Conservation (phyloP, 2,329 filamentous ascomycete genomes). For the Coniochaeta ligniaria region DNA sequence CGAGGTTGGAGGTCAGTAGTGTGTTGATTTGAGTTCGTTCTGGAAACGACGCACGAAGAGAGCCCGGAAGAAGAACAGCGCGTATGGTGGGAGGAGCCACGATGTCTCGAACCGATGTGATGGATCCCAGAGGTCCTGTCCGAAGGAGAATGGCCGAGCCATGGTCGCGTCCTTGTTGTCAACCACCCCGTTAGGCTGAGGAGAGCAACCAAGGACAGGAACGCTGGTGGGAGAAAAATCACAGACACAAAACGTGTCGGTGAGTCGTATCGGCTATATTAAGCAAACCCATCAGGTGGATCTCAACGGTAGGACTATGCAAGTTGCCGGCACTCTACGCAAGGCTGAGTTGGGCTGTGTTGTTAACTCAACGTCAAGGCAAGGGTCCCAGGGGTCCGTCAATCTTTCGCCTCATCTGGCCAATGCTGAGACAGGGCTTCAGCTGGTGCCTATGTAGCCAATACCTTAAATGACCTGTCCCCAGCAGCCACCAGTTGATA, state of each 20-base stretch:
- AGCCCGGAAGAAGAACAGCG: constrained; percentile 52
- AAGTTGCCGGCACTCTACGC: not conserved
- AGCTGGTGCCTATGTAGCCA: not conserved
- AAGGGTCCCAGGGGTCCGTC: not conserved
- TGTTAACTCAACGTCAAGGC: not conserved
- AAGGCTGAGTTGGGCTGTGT: not conserved
- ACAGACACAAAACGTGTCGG: not conserved
- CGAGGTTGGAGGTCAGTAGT: not conserved
- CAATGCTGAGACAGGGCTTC: not conserved
- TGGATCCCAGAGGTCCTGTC: constrained; percentile 40
- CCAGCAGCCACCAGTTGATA: not conserved
- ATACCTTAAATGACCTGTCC: not conserved
- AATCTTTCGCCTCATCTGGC: not conserved
- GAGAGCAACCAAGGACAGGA: not conserved
- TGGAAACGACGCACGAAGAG: constrained; percentile 35
- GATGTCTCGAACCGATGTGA: constrained; percentile 70
- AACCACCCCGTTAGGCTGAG: not conserved
- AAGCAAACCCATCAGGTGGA: not conserved
- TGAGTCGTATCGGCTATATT: not conserved
- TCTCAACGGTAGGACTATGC: not conserved
- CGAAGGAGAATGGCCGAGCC: constrained; percentile 25
- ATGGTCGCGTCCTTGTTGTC: not conserved
- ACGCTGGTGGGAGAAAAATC: not conserved
- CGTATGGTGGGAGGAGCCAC: constrained; percentile 65
- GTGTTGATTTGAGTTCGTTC: not conserved